These are phyloP conservation scores for Oryza australiensis DNA, from an alignment of 176 grass and related monocot species.

Conservation along the genomic window DNA sequence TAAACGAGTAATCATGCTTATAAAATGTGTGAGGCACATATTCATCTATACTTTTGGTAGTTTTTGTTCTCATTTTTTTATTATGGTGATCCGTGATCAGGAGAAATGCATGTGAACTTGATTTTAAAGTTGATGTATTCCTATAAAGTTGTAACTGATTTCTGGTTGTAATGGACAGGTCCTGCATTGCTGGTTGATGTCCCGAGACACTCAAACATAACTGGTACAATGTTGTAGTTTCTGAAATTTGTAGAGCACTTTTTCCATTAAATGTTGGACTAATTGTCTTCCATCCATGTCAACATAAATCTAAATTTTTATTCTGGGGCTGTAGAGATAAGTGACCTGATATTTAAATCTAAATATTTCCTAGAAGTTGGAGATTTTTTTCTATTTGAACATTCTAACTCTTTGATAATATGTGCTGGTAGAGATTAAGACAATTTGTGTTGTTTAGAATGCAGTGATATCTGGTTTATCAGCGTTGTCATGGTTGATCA, in stretches of 20 bases:
- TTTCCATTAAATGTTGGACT: not conserved
- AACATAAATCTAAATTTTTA: not conserved
- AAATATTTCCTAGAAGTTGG: not conserved
- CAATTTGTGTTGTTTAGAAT: constrained; percentile 65
- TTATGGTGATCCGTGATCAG: not conserved
- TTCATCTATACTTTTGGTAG: too few relatives aligned
- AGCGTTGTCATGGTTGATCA: constrained; percentile 92
- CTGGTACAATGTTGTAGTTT: constrained; percentile 29
- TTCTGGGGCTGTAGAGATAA: not conserved
- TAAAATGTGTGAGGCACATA: not conserved
- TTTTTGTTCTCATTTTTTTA: not conserved
- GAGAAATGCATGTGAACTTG: not conserved
- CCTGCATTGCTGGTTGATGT: constrained; percentile 59
- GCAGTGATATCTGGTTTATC: constrained; percentile 94
- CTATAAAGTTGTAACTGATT: not conserved
- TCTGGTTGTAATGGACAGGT: constrained; percentile 26
- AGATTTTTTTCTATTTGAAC: not conserved
- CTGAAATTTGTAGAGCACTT: not conserved
- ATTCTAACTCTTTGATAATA: not conserved
- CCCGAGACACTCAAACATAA: constrained; percentile 52
- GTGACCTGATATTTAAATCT: not conserved
- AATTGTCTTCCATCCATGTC: not conserved
- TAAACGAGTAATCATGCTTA: not conserved
- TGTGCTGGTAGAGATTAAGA: constrained; percentile 25
- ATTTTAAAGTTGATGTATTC: not conserved